Evolutionary conservation across 208 protist species (phyloP), one percentile per base, ranked within the genome.

Genomic region (Endotrypanum monterogeii): DNA sequence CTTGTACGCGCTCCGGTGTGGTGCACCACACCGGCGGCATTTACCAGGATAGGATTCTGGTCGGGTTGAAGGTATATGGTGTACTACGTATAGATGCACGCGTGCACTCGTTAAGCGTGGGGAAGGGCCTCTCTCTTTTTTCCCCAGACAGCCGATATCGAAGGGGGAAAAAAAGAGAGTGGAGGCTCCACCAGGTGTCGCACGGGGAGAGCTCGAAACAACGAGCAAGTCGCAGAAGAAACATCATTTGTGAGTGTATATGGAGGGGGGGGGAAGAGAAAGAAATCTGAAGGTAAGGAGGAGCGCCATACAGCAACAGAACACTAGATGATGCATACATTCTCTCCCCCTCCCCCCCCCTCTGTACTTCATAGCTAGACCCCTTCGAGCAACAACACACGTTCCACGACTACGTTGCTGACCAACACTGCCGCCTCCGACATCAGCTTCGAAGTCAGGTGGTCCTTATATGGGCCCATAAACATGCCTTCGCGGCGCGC

Each of bases 371-470:
- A 7, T 55, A 56, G 60, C 60, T 65, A 65, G 35, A 7, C 60
- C 32, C 71, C 55, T 0, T 86, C 79, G n/a, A 88, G n/a, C 4
- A 93, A 80, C 57, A 91, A 80, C 14, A 91, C 88, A 35, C 82
- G 83, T 44, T 94, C 89, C 35, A 94, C 78, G 46, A 76, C 66
- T 2, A 92, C 83, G 58, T 89, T 78, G 11, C 74, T 68, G 35
- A 96, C 60, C 62, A 78, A 70, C 48, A 96, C 84, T 16, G 86
- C 84, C 3, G 81, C 78, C 76, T 92, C 85, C 2, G 92, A 94
- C 79, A 93, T 91, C 20, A 96, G 79, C 76, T 86, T 88, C 1
- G 87, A 73, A 25, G 81, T 48, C 1, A 96, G 70, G 39, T 94
- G 89, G 37, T 76, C 72, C 0, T 63, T 58, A 61, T 89, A 94